These are phyloP conservation scores for Aegilops bicornis DNA, from an alignment of 176 grass and related monocot genomes.

Conservation along the genomic window DNA sequence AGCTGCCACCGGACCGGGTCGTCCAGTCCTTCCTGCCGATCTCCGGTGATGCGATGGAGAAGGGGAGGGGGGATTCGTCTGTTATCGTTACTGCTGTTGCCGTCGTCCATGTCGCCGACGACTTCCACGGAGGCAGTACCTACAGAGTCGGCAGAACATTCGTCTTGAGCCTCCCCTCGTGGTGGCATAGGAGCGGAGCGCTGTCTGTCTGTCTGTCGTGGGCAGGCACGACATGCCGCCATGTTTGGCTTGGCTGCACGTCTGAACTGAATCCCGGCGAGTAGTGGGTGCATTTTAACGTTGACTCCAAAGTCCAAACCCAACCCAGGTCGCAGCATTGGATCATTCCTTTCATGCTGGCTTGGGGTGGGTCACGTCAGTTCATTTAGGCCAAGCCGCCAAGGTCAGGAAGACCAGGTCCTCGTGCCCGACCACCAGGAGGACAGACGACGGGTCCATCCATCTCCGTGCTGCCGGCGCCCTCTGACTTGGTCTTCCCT, in stretches of 20 bases:
- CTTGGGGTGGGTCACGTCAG: not conserved
- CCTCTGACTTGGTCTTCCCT: not conserved
- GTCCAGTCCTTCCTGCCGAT: slow-evolving; percentile 5
- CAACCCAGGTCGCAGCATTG: not conserved
- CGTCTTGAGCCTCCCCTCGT: not conserved
- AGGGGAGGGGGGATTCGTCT: not conserved
- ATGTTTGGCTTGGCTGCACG: not conserved
- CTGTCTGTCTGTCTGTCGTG: not conserved
- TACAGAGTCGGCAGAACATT: no score
- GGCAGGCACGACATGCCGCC: not conserved
- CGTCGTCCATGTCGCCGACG: not conserved
- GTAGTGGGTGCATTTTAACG: not conserved
- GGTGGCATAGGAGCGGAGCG: not conserved
- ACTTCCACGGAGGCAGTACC: not conserved
- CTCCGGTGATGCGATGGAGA: slow-evolving; percentile 12
- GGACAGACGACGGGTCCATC: no score
- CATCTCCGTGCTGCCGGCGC: not conserved
- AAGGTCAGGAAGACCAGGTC: no score
- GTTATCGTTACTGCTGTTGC: not conserved
- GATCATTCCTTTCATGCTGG: no score
- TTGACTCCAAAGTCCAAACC: not conserved
- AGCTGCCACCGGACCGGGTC: not conserved
- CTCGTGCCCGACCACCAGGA: no score
- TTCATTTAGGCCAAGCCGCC: no score
- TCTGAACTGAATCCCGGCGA: not conserved